Conservation (phyloP, 2,329 filamentous ascomycete species). For the Sclerotinia spermophila region DNA sequence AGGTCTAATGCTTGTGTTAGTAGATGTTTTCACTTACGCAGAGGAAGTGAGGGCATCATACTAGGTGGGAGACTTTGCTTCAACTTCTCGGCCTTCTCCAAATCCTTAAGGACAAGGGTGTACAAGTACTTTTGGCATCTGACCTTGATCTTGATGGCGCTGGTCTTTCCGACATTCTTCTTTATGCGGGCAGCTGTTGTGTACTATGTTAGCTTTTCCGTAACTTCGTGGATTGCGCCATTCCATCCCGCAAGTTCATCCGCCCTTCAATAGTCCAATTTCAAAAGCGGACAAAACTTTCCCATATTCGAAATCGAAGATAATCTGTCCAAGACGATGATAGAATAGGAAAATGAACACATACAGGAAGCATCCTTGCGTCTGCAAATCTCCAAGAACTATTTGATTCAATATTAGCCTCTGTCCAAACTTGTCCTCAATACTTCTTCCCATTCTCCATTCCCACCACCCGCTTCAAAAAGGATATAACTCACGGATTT, state of each 20-base stretch:
- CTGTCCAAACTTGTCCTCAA: background rate
- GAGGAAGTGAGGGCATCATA: conserved; percentile 52
- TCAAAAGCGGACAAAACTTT: conserved; percentile 4
- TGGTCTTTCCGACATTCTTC: conserved; percentile 72
- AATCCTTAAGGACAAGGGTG: conserved; percentile 97
- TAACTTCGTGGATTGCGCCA: background rate
- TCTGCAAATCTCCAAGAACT: conserved; percentile 99
- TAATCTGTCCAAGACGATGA: background rate
- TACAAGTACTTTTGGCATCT: conserved; percentile 95
- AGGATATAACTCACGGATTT: conserved; percentile 60
- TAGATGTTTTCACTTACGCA: background rate
- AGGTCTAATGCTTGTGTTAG: conserved; percentile 44
- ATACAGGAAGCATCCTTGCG: conserved; percentile 99
- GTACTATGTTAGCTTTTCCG: conserved; percentile 23
- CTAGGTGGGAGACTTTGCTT: conserved; percentile 98
- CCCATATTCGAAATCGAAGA: background rate
- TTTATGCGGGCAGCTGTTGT: conserved; percentile 79
- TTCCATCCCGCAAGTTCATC: background rate
- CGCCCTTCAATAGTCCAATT: background rate
- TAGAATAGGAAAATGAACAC: conserved; percentile 43
- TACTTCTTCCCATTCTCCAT: background rate
- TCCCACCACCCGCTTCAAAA: background rate
- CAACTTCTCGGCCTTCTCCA: conserved; percentile 99
- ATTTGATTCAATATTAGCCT: conserved; percentile 17
- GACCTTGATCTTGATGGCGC: conserved; percentile 99